Evolutionary conservation across 2,329 filamentous ascomycete species (phyloP).

Genomic region (Diaporthe eres): DNA sequence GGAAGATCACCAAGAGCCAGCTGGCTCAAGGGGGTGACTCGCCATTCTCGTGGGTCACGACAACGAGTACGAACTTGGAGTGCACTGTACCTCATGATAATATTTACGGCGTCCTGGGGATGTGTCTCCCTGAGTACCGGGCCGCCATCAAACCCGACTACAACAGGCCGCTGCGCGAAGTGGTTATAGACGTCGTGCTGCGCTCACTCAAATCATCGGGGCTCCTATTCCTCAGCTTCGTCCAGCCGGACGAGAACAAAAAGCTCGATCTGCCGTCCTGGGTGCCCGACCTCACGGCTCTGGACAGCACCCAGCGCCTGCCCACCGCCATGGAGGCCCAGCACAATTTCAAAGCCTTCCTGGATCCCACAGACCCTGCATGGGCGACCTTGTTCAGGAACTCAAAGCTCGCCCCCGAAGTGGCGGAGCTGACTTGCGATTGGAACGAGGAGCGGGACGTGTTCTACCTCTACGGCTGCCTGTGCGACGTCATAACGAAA

Average conservation of each 20-base stretch:
- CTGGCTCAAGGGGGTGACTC: background rate
- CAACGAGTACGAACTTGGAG: background rate
- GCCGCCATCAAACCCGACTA: background rate
- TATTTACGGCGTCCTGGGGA: background rate
- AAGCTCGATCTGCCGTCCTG: background rate
- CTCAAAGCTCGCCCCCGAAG: background rate
- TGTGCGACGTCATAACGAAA: background rate
- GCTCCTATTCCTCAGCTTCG: background rate
- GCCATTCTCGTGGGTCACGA: background rate
- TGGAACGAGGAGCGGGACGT: background rate
- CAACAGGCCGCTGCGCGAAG: background rate
- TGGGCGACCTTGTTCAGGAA: background rate
- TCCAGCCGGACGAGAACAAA: background rate
- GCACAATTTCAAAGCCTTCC: background rate
- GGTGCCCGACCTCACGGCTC: background rate
- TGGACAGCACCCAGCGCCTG: background rate
- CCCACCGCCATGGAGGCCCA: background rate
- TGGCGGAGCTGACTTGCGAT: background rate
- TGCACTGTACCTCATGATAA: background rate
- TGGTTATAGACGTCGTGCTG: background rate
- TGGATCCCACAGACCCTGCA: background rate
- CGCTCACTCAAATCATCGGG: background rate
- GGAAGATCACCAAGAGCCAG: background rate
- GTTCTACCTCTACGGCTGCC: background rate
- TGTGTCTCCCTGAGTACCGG: background rate